Evolutionary conservation across 2,329 filamentous ascomycete genomes (phyloP), one percentile per base, ranked within the genome.

Genomic region (Cytospora schulzeri): DNA sequence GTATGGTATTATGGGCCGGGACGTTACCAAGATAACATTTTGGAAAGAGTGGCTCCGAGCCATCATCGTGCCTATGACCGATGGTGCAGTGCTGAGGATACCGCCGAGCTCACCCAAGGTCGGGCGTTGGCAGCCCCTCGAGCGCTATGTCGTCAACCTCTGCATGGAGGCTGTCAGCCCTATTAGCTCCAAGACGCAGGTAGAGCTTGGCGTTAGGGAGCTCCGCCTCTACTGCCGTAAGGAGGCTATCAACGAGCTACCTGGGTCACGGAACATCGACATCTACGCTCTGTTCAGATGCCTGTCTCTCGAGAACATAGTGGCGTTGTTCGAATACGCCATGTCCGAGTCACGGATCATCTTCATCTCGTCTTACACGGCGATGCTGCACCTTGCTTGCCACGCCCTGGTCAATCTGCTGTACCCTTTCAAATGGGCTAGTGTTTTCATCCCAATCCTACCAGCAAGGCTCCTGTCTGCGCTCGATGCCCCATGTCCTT

Each of bases 41-140:
- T 99, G 94, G 93, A 98, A 98, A 76, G 95, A 99, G 75, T 99
- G 95, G 95, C 84, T 99, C 56, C 90, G 92, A 76, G 93, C 94
- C 8, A 85, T 98, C 12, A 83, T 95, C n/a, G 92, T 97, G 26
- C 95, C 95, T 31, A 99, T 98, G 95, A 93, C 89, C 1, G 93
- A 96, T 73, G 92, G 94, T 24, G 88, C 84, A 17, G 83, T 99
- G 33, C 79, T 95, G 69, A 86, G 93, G 63, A 88, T 99, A 9
- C 92, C 95, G 8, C 83, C 92, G 12, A 96, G 90, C 76, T 98
- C 94, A 6, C 93, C 95, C 15, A 91, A 88, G 71, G 88, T 97
- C 68, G 95, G 95, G 53, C 88, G 93, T 73, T 99, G 95, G 95
- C 94, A 97, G 75, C 95, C 95, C 17, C 80, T 99, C 66, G 95